Evolutionary conservation across 1,284 basidiomycete genomes (phyloP), one percentile per base, ranked within the genome.

Genomic region (Coniophora puteana): DNA sequence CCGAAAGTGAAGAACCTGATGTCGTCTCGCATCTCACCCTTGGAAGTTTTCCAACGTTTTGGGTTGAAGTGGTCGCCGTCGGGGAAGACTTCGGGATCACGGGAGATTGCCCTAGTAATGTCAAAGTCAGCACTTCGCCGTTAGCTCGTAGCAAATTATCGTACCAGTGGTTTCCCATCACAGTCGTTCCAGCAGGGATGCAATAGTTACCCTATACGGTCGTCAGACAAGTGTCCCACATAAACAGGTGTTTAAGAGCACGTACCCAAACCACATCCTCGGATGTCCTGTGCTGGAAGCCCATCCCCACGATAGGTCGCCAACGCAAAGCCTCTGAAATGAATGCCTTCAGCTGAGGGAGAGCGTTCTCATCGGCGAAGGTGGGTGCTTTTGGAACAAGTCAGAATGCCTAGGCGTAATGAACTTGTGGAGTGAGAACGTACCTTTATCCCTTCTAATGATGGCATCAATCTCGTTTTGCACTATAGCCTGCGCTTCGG

Each of bases 391-490:
- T 10, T 4, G 14, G 14, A 8, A n/a, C n/a, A n/a, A n/a, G n/a
- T n/a, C n/a, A n/a, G n/a, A n/a, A n/a, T n/a, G 22, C 10, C n/a
- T 6, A 10, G 18, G 11, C 4, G 18, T 18, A 31, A 11, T 13
- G 16, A 18, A 24, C 18, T 22, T 8, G 18, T 8, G 16, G 12
- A 5, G 37, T 28, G 24, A 28, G 10, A 24, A 35, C 22, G 11
- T 47, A 65, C 65, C 30, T 47, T 63, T 53, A 12, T 63, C 52
- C 8, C 41, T 53, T 1, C 66, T 63, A 8, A 67, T 52, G 2
- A 69, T 55, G 4, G 40, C 39, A 32, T 72, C 67, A 13, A 72
- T 45, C 49, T 72, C 65, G 2, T 55, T 59, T 43, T 69, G 69
- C 0, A 71, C 67, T 38, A 51, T 54, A 22, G 50, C 55, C 42